These are phyloP conservation scores for Coniochaeta sp. DNA, from an alignment of 2,329 filamentous ascomycete genomes.

Conservation along the genomic window DNA sequence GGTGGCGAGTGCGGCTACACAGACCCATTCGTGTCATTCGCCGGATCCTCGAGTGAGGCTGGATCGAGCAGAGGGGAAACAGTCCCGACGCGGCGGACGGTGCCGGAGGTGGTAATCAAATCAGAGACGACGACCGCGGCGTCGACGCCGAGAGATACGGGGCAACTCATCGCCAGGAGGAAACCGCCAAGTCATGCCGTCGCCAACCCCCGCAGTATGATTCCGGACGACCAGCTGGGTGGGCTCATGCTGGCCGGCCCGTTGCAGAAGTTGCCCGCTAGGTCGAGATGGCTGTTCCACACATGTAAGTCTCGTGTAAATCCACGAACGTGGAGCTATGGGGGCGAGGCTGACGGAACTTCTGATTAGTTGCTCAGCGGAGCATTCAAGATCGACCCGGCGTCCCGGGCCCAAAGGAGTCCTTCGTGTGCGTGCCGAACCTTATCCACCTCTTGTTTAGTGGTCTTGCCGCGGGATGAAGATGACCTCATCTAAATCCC, in stretches of 20 bases:
- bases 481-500: background rate
- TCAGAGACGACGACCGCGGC: constrained; percentile 11
- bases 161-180: background rate
- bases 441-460: background rate
- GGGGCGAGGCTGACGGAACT: background rate
- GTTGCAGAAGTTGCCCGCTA: constrained; percentile 20
- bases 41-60: background rate
- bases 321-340: background rate
- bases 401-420: constrained; percentile 2
- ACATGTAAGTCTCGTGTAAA: constrained; percentile 21
- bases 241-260: constrained; percentile 8
- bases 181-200: constrained; percentile 3
- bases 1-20: constrained; percentile 33
- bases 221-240: constrained; percentile 20
- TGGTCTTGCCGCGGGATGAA: no score
- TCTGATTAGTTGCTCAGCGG: background rate
- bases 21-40: constrained; percentile 10
- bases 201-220: constrained; percentile 12
- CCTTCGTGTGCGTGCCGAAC: constrained; percentile 21
- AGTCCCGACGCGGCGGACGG: background rate
- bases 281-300: constrained; percentile 27
- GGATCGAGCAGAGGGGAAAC: background rate
- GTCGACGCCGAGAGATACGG: constrained; percentile 9
- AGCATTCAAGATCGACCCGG: constrained; percentile 1
- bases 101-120: constrained; percentile 3